Conservation (phyloP, 1,284 basidiomycete species). For the Cutaneotrichosporon arboriforme region DNA sequence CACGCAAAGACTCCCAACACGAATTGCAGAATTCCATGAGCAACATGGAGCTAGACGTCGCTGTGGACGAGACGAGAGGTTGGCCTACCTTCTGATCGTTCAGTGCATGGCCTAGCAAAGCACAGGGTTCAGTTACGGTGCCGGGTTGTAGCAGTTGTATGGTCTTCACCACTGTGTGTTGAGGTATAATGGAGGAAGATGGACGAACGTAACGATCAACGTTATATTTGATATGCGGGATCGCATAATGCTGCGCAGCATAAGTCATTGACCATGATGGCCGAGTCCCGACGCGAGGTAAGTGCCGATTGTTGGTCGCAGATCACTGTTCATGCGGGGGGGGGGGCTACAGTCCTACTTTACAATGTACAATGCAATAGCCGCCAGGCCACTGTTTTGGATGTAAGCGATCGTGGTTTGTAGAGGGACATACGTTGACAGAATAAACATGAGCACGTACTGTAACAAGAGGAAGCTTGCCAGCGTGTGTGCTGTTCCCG, state of each 20-base stretch:
- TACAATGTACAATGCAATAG: constrained; percentile 31
- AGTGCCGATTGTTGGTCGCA: too few relatives aligned
- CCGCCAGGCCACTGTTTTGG: constrained; percentile 26
- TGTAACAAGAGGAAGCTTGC: constrained; percentile 43
- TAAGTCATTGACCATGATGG: too few relatives aligned
- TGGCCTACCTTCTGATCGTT: constrained; percentile 6
- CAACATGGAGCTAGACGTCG: constrained; percentile 28
- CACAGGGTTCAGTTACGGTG: neutral
- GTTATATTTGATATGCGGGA: neutral
- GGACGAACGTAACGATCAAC: neutral
- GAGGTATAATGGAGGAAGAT: neutral
- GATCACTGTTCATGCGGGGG: too few relatives aligned
- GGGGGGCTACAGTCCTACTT: too few relatives aligned
- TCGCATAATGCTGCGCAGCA: too few relatives aligned
- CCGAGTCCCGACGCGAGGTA: too few relatives aligned
- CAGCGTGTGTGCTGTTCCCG: constrained; percentile 43
- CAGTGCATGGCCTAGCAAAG: neutral
- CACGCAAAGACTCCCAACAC: constrained; percentile 25
- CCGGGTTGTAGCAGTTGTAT: neutral
- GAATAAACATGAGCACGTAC: constrained; percentile 38
- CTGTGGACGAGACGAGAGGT: constrained; percentile 6
- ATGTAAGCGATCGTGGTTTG: neutral
- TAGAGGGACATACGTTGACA: constrained; percentile 35
- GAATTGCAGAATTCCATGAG: constrained; percentile 30
- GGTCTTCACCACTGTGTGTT: neutral